Conservation (phyloP, 2,329 filamentous ascomycete genomes). For the Fusarium sp. region DNA sequence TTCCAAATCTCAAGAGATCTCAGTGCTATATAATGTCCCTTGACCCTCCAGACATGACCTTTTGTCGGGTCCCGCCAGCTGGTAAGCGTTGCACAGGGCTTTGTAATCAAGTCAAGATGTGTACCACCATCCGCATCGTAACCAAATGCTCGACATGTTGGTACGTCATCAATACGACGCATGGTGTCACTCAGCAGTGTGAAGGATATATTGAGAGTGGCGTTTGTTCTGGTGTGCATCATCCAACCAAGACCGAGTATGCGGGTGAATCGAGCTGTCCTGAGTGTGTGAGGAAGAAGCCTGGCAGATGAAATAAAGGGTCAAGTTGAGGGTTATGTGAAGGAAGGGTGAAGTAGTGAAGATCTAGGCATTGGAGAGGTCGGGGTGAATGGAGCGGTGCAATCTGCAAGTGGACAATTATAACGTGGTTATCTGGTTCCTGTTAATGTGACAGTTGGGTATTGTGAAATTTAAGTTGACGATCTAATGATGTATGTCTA, state of each 20-base stretch:
- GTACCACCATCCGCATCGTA: background rate
- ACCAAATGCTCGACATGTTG: background rate
- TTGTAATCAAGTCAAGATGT: background rate
- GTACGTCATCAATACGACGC: conserved; percentile 1
- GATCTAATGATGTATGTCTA: background rate
- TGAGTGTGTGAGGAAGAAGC: background rate
- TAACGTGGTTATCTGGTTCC: no score
- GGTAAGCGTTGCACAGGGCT: background rate
- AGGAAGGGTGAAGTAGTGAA: background rate
- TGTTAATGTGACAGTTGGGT: background rate
- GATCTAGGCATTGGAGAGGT: background rate
- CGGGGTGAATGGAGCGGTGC: background rate
- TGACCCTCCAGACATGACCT: background rate
- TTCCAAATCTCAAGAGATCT: background rate
- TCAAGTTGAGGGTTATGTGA: no score
- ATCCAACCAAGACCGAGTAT: background rate
- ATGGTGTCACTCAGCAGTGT: background rate
- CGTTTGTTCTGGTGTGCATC: background rate
- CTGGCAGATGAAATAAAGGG: background rate
- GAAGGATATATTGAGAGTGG: background rate
- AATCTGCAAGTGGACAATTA: background rate
- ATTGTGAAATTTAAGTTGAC: background rate
- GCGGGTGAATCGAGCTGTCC: background rate
- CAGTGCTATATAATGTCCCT: background rate
- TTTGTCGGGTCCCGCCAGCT: background rate